These are phyloP conservation scores for Pholiota molesta DNA, from an alignment of 768 basidiomycete genomes.

Conservation along the genomic window DNA sequence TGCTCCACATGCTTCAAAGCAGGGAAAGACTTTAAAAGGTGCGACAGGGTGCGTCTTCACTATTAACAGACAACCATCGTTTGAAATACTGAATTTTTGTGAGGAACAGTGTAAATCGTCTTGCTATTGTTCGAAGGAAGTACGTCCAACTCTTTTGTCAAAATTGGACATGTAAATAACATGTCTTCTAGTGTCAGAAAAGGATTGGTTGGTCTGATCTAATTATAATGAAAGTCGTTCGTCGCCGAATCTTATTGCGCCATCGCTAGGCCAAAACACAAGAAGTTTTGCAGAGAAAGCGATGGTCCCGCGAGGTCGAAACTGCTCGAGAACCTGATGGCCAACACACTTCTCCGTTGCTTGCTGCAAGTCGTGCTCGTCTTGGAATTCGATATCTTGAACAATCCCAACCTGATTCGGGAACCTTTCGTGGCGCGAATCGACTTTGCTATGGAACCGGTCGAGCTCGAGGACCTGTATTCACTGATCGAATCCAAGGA, in stretches of 20 bases:
- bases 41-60: neutral
- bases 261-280: neutral
- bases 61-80: neutral
- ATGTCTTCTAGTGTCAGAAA: neutral
- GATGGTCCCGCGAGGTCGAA: neutral
- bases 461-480: neutral
- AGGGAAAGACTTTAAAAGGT: neutral
- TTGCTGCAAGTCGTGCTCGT: neutral
- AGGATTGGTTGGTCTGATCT: neutral
- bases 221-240: neutral
- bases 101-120: neutral
- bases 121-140: neutral
- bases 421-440: neutral
- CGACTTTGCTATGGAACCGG: neutral
- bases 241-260: neutral
- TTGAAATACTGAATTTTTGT: neutral
- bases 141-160: neutral
- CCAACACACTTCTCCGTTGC: neutral
- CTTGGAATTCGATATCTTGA: neutral
- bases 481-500: neutral
- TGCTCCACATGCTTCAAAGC: neutral
- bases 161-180: neutral
- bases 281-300: neutral
- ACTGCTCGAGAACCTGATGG: neutral
- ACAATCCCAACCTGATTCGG: neutral